Percentiles rank a stretch among this genome's conserved stretches.
phyloP scores from a whole-genome alignment of 2,329 filamentous ascomycete species.

The Clarireedia paspali region DNA sequence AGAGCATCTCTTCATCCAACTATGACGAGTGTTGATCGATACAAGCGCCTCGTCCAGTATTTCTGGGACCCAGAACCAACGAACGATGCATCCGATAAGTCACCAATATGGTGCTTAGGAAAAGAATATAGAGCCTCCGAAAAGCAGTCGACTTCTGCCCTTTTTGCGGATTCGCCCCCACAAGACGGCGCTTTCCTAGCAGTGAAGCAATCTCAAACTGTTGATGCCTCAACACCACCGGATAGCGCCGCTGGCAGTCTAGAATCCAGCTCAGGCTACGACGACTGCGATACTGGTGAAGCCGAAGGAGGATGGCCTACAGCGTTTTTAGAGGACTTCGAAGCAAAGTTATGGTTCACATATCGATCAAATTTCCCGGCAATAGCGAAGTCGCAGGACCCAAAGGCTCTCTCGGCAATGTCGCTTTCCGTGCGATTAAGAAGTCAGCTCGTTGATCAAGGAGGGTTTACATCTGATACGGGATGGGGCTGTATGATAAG shows the following conservation, averaged over 20 bases:
- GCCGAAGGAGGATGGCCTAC: constrained; percentile 64
- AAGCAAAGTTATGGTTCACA: constrained; percentile 91
- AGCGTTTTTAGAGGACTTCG: constrained; percentile 84
- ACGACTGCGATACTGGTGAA: constrained; percentile 17
- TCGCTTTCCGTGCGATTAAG: constrained; percentile 80
- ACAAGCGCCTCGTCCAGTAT: constrained; percentile 78
- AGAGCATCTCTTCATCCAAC: constrained; percentile 1
- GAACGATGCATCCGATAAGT: constrained; percentile 61
- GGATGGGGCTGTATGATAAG: constrained; percentile 99
- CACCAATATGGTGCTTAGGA: constrained; percentile 80
- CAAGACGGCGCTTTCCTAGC: constrained; percentile 10
- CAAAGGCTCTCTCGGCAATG: constrained; percentile 61
- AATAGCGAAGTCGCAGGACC: constrained; percentile 72
- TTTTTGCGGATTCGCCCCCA: constrained; percentile 10
- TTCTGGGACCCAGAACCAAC: constrained; percentile 86
- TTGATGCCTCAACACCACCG: constrained; percentile 24
- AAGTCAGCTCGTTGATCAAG: constrained; percentile 68
- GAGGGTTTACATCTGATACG: constrained; percentile 84
- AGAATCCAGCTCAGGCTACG: constrained; percentile 22
- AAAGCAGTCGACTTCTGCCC: constrained; percentile 8
- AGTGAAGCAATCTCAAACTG: constrained; percentile 4
- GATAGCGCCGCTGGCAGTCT: constrained; percentile 27
- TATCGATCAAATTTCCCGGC: constrained; percentile 81
- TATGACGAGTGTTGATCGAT: constrained; percentile 64
- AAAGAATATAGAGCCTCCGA: constrained; percentile 39